These are phyloP conservation scores for Kurtzmaniella cleridarum DNA, from an alignment of 805 yeast species.

Conservation along the genomic window DNA sequence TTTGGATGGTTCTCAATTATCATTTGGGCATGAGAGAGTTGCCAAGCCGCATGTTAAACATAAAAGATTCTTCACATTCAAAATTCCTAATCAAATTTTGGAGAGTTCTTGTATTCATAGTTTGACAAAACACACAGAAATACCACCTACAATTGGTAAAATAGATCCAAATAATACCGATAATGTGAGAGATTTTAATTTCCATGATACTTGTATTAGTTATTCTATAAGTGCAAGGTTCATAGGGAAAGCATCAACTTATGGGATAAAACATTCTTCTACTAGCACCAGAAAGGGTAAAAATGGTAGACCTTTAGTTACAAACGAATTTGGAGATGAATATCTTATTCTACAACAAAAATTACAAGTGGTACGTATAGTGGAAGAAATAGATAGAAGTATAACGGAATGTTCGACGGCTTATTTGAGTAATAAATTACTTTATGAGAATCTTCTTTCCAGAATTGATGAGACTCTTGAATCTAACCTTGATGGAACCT, in stretches of 20 bases:
- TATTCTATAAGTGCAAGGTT: conserved; percentile 33
- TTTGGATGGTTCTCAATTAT: conserved; percentile 18
- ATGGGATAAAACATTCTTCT: conserved; percentile 8
- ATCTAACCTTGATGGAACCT: background rate
- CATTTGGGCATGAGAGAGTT: conserved; percentile 10
- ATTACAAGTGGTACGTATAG: conserved; percentile 19
- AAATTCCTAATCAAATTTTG: conserved; percentile 29
- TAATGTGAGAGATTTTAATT: conserved; percentile 23
- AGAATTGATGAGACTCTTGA: conserved; percentile 24
- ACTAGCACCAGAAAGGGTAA: too few species aligned
- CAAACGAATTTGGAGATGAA: conserved; percentile 34
- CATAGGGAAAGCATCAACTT: conserved; percentile 31
- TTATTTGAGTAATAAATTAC: conserved; percentile 7
- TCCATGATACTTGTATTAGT: conserved; percentile 19
- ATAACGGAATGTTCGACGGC: too few species aligned
- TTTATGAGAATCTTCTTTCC: conserved; percentile 18
- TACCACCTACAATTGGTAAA: conserved; percentile 33
- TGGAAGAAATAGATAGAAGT: conserved; percentile 5
- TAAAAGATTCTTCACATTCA: conserved; percentile 39
- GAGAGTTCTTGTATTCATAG: conserved; percentile 35
- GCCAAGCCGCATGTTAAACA: conserved; percentile 12
- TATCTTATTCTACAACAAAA: conserved; percentile 32
- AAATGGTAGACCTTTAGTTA: conserved; percentile 16
- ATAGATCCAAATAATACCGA: conserved; percentile 1
- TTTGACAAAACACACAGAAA: conserved; percentile 23